Conservation (phyloP, 768 basidiomycete genomes). For the Podaxis sp. region DNA sequence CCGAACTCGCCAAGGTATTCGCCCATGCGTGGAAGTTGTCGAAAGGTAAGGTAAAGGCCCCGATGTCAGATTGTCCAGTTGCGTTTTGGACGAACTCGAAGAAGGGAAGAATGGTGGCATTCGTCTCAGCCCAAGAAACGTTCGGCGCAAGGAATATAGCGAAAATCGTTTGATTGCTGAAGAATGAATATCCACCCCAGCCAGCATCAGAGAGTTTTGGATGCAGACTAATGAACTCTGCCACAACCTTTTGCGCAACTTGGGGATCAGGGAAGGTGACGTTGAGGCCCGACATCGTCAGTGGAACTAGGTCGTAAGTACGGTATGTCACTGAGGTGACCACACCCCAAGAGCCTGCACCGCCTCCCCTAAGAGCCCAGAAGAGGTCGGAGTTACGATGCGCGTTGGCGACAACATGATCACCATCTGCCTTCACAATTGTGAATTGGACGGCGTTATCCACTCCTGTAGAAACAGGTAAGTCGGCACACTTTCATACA, state of each 20-base stretch:
- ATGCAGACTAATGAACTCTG: slow-evolving; percentile 34
- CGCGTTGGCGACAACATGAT: slow-evolving; percentile 37
- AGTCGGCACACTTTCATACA: slow-evolving; percentile 12
- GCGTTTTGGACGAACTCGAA: slow-evolving; percentile 20
- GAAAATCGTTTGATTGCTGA: slow-evolving; percentile 21
- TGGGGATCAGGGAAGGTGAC: slow-evolving; percentile 31
- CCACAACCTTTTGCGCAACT: slow-evolving; percentile 27
- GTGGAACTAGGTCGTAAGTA: slow-evolving; percentile 38
- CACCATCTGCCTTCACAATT: slow-evolving; percentile 42
- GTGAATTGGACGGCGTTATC: slow-evolving; percentile 48
- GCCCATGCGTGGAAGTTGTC: slow-evolving; percentile 20
- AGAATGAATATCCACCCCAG: slow-evolving; percentile 39
- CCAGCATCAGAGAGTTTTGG: slow-evolving; percentile 38
- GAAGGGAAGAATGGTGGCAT: slow-evolving; percentile 34
- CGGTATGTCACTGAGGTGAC: slow-evolving; percentile 46
- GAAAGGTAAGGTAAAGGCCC: neutral
- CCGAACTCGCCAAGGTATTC: neutral
- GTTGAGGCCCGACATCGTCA: slow-evolving; percentile 26
- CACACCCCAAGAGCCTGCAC: slow-evolving; percentile 51
- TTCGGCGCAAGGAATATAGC: slow-evolving; percentile 32
- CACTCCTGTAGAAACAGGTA: slow-evolving; percentile 31
- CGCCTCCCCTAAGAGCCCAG: slow-evolving; percentile 53
- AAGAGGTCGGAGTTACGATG: slow-evolving; percentile 45
- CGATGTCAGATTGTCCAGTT: neutral
- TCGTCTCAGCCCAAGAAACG: slow-evolving; percentile 32